Conservation (phyloP, 2,329 filamentous ascomycete species). For the Fonsecaea nubica region DNA sequence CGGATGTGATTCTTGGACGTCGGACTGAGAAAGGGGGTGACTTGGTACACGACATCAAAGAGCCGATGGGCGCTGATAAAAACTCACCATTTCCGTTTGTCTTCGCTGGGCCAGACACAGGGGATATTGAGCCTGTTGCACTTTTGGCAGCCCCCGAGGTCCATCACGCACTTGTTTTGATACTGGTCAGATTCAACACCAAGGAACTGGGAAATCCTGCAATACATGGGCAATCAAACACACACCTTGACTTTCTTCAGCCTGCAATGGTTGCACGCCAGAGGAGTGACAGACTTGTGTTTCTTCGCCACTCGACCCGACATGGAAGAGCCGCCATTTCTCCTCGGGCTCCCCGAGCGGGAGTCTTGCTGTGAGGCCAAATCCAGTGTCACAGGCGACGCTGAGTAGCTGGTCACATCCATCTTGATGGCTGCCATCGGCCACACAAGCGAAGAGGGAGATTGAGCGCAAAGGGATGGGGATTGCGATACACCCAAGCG, state of each 20-base stretch:
- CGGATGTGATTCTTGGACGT: conserved; percentile 33
- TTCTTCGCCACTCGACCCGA: conserved; percentile 1
- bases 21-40: conserved; percentile 14
- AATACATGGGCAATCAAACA: no score
- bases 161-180: conserved; percentile 11
- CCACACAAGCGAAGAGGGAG: not conserved
- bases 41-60: not conserved
- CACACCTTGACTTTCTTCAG: conserved; percentile 23
- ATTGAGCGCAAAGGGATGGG: not conserved
- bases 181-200: not conserved
- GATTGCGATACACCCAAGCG: not conserved
- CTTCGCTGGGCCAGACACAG: conserved; percentile 17
- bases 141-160: conserved; percentile 14
- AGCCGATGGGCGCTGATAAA: not conserved
- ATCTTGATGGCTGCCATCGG: not conserved
- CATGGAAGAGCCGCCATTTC: not conserved
- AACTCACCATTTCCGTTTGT: conserved; percentile 19
- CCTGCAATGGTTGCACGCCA: conserved; percentile 20
- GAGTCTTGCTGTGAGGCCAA: not conserved
- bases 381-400: not conserved
- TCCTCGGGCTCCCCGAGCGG: not conserved
- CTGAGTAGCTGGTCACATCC: not conserved
- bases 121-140: conserved; percentile 18
- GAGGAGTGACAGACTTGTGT: not conserved
- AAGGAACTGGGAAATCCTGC: not conserved